phyloP scores from a whole-genome alignment of 257 asterid species.

The Przewalskia tangutica region DNA sequence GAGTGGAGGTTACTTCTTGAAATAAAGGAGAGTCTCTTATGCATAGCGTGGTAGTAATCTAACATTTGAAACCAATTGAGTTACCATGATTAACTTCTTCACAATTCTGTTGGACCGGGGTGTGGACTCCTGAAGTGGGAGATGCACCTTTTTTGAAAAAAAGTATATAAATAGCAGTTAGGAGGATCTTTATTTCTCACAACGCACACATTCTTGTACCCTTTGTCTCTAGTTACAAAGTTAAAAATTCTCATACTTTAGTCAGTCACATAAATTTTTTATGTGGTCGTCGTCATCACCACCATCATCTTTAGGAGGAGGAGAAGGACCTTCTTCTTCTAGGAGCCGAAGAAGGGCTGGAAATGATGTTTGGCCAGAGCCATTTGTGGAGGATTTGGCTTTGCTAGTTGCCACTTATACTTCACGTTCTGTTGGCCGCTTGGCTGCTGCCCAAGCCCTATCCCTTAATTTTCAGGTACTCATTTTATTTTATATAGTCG shows the following conservation, averaged over 20 bases:
- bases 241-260: too few relatives aligned
- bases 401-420: constrained; percentile 47
- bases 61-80: too few relatives aligned
- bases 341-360: constrained; percentile 37
- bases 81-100: too few relatives aligned
- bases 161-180: background rate
- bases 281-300: constrained; percentile 49
- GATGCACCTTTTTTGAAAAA: too few relatives aligned
- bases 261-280: background rate
- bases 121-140: too few relatives aligned
- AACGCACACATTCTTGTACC: background rate
- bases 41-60: too few relatives aligned
- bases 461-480: constrained; percentile 55
- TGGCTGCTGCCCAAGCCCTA: constrained; percentile 69
- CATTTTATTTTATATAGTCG: too few relatives aligned
- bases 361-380: constrained; percentile 74
- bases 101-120: too few relatives aligned
- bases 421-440: constrained; percentile 42
- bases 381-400: constrained; percentile 68
- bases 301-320: constrained; percentile 10
- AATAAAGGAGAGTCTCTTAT: too few relatives aligned
- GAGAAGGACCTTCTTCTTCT: constrained; percentile 30
- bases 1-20: too few relatives aligned
- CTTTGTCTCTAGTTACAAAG: too few relatives aligned
- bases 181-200: background rate